phyloP scores from a whole-genome alignment of 495 filamentous ascomycete genomes.

The Xylaria cubensis region DNA sequence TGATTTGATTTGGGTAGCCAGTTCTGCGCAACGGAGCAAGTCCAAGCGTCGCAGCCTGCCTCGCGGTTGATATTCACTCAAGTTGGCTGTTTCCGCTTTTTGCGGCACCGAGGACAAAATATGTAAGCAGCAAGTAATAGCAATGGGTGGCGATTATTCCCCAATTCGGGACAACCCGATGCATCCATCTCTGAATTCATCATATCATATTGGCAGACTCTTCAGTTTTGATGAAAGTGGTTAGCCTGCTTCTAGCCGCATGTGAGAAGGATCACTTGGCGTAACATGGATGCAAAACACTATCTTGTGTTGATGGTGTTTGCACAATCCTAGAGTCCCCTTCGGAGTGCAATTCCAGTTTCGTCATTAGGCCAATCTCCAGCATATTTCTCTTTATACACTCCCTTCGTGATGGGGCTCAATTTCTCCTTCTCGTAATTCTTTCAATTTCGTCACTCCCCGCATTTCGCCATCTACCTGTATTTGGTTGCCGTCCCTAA shows the following conservation, averaged over 20 bases:
- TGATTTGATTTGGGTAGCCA: slow-evolving; percentile 10
- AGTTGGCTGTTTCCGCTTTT: not conserved
- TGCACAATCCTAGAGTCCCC: not conserved
- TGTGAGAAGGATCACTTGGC: slow-evolving; percentile 12
- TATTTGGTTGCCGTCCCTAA: not conserved
- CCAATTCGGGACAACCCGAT: not conserved
- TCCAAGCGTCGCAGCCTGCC: not conserved
- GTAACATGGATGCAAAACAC: slow-evolving; percentile 10
- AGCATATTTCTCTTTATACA: slow-evolving; percentile 9
- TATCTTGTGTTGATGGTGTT: not conserved
- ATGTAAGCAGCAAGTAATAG: not conserved
- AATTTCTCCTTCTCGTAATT: not conserved
- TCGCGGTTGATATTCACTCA: not conserved
- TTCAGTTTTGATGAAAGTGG: not conserved
- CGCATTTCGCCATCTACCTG: slow-evolving; percentile 1
- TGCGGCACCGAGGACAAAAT: not conserved
- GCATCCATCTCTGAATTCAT: slow-evolving; percentile 9
- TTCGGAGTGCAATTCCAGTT: slow-evolving; percentile 4
- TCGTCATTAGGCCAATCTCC: not conserved
- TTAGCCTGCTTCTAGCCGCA: not conserved
- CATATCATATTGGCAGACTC: not conserved
- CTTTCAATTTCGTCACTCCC: not conserved
- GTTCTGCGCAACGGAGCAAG: not conserved
- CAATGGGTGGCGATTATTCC: not conserved
- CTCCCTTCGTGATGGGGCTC: not conserved